phyloP scores from a whole-genome alignment of 2,329 filamentous ascomycete genomes.

The Phymatotrichopsis omnivora region DNA sequence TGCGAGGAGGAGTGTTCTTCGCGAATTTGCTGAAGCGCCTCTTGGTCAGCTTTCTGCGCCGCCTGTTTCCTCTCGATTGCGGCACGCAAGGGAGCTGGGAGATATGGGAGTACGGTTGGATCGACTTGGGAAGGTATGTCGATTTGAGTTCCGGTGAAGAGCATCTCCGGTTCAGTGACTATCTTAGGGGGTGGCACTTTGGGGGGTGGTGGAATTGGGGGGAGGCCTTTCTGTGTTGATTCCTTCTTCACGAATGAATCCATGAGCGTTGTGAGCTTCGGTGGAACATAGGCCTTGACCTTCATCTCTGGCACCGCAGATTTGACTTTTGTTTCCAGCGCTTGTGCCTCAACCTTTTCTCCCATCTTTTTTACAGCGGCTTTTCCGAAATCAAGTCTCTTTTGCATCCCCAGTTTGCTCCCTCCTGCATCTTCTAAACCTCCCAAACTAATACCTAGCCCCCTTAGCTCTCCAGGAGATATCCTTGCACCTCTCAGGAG shows the following conservation, averaged over 20 bases:
- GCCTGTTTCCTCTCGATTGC: conserved; percentile 55
- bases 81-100: conserved; percentile 72
- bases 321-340: conserved; percentile 32
- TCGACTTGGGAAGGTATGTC: conserved; percentile 78
- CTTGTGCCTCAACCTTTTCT: neutral
- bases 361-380: neutral
- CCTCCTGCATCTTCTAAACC: conserved; percentile 63
- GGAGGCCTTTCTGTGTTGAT: conserved; percentile 43
- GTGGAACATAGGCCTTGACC: conserved; percentile 38
- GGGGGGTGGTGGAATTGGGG: conserved; percentile 47
- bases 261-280: conserved; percentile 41
- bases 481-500: conserved; percentile 74
- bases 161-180: no score
- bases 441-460: conserved; percentile 85
- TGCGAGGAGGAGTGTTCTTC: neutral
- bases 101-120: conserved; percentile 66
- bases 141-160: conserved; percentile 86
- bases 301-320: conserved; percentile 20
- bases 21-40: conserved; percentile 9
- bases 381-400: conserved; percentile 61
- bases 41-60: conserved; percentile 25
- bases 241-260: conserved; percentile 38
- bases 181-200: no score
- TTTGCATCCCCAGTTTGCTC: conserved; percentile 57
- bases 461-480: conserved; percentile 83